Conservation (phyloP, 495 filamentous ascomycete genomes). For the Entonaema liquescens region DNA sequence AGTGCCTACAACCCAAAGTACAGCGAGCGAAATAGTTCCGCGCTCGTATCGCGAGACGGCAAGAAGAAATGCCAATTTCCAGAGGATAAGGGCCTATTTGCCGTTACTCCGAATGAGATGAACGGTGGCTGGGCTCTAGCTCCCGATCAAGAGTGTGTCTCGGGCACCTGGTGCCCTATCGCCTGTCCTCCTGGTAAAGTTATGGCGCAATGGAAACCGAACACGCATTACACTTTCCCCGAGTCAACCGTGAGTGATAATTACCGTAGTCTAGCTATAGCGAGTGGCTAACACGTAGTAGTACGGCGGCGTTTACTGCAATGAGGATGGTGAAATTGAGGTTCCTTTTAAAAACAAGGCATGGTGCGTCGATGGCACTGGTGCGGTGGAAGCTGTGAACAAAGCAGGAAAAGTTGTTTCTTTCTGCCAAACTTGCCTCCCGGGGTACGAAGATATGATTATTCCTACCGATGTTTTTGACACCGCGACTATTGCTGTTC, state of each 20-base stretch:
- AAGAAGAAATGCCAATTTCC: conserved; percentile 71
- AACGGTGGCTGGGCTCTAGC: conserved; percentile 89
- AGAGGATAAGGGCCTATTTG: conserved; percentile 70
- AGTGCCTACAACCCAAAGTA: conserved; percentile 37
- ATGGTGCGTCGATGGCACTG: conserved; percentile 78
- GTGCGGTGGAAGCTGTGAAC: conserved; percentile 69
- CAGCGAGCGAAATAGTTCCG: conserved; percentile 31
- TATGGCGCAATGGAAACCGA: conserved; percentile 81
- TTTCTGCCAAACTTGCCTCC: conserved; percentile 85
- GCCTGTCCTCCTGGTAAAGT: conserved; percentile 80
- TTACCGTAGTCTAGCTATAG: background rate
- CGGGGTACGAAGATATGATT: conserved; percentile 89
- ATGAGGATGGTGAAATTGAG: conserved; percentile 68
- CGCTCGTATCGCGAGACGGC: conserved; percentile 47
- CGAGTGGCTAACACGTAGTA: conserved; percentile 51
- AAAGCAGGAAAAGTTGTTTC: conserved; percentile 68
- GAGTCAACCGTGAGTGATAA: conserved; percentile 72
- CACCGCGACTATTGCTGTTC: conserved; percentile 71
- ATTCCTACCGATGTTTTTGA: conserved; percentile 74
- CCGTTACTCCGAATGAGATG: conserved; percentile 66
- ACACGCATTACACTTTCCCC: conserved; percentile 73
- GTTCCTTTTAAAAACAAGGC: conserved; percentile 75
- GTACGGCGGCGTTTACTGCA: conserved; percentile 82
- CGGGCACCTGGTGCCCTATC: conserved; percentile 78
- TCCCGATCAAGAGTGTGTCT: conserved; percentile 74